Conservation (phyloP, 306 rosid species). For the Alnus glutinosa region DNA sequence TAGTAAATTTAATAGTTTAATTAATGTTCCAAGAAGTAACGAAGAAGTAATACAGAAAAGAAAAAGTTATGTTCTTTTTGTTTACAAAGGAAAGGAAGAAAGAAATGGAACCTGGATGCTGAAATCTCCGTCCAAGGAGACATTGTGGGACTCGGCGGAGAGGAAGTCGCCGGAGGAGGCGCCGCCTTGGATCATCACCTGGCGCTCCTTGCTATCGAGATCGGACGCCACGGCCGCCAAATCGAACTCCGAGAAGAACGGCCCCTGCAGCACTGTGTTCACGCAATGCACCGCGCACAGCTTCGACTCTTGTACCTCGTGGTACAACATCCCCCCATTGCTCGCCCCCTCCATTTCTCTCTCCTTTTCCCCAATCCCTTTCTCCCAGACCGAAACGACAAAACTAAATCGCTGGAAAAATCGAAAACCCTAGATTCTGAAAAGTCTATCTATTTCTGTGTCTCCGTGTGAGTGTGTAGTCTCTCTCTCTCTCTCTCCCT, state of each 20-base stretch:
- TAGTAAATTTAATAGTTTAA: too few species aligned
- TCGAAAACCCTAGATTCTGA: slow-evolving; percentile 41
- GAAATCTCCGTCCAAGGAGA: slow-evolving; percentile 95
- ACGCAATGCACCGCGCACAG: slow-evolving; percentile 97
- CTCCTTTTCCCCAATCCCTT: background rate
- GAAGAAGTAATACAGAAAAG: background rate
- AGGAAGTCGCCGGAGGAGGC: slow-evolving; percentile 71
- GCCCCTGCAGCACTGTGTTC: slow-evolving; percentile 88
- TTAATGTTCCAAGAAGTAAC: background rate
- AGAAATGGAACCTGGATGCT: slow-evolving; percentile 76
- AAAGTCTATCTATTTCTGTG: background rate
- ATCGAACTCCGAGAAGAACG: slow-evolving; percentile 94
- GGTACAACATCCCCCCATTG: slow-evolving; percentile 98
- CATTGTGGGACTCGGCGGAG: slow-evolving; percentile 83
- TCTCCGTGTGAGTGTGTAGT: background rate
- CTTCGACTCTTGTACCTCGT: slow-evolving; percentile 97
- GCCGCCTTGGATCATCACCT: slow-evolving; percentile 63
- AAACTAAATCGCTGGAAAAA: background rate
- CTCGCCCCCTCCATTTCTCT: slow-evolving; percentile 79
- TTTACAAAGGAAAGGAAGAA: background rate
- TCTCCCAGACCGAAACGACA: background rate
- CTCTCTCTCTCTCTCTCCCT: too few species aligned
- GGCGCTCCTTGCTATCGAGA: slow-evolving; percentile 86
- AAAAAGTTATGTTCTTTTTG: background rate
- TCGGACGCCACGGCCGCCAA: slow-evolving; percentile 95